Conservation (phyloP, 495 filamentous ascomycete species). For the Hypoxylon intermedium region DNA sequence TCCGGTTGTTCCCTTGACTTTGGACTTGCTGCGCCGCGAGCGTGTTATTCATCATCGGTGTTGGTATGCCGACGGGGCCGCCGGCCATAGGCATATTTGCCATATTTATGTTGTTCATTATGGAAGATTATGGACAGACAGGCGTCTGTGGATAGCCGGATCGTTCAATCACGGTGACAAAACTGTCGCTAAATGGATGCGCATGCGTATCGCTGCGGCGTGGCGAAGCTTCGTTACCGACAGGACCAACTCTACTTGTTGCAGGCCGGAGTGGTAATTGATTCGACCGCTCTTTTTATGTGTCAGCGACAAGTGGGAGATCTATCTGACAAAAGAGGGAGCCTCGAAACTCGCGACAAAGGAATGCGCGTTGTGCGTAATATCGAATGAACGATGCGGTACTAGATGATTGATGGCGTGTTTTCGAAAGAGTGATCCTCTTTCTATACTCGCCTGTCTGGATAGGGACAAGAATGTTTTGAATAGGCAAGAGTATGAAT, state of each 20-base stretch:
- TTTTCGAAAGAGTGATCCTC: slow-evolving; percentile 20
- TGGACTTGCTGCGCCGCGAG: slow-evolving; percentile 49
- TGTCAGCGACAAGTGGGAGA: slow-evolving; percentile 35
- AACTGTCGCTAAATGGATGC: slow-evolving; percentile 6
- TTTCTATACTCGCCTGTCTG: slow-evolving; percentile 19
- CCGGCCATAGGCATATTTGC: slow-evolving; percentile 68
- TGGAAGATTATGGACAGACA: slow-evolving; percentile 35
- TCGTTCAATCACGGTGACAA: slow-evolving; percentile 31
- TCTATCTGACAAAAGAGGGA: slow-evolving; percentile 7
- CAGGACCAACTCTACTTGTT: not conserved
- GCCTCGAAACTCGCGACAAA: not conserved
- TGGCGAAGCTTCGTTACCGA: slow-evolving; percentile 7
- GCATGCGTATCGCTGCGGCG: slow-evolving; percentile 31
- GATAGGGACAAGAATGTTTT: slow-evolving; percentile 19
- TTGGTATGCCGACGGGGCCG: slow-evolving; percentile 67
- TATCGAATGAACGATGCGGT: slow-evolving; percentile 15
- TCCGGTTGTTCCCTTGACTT: slow-evolving; percentile 50
- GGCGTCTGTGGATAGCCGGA: slow-evolving; percentile 34
- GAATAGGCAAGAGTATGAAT: slow-evolving; percentile 25
- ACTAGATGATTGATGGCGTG: not conserved
- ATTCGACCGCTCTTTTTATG: slow-evolving; percentile 15
- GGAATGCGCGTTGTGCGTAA: slow-evolving; percentile 21
- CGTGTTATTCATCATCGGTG: slow-evolving; percentile 76
- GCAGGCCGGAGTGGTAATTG: slow-evolving; percentile 2
- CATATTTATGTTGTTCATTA: slow-evolving; percentile 80